Conservation (phyloP, 805 yeast species). For the Kazachstania viticola region DNA sequence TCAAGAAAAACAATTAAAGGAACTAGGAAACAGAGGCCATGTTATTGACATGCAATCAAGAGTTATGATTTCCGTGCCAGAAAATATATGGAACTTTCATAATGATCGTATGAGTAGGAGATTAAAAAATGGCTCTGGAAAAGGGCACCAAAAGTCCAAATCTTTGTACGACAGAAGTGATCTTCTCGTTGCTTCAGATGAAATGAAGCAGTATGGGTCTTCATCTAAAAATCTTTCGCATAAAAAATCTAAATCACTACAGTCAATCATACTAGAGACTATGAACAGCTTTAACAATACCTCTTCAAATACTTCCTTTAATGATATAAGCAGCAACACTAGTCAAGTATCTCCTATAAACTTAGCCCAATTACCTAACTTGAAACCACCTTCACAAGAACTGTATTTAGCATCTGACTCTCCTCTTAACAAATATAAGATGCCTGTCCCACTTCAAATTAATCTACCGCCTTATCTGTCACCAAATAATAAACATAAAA, state of each 20-base stretch:
- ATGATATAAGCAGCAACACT: constrained; percentile 1
- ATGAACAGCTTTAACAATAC: constrained; percentile 6
- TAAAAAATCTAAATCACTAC: constrained; percentile 14
- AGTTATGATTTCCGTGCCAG: constrained; percentile 22
- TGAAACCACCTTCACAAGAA: constrained; percentile 4
- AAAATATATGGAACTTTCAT: constrained; percentile 23
- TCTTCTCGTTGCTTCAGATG: too few relatives aligned
- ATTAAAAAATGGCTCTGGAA: too few relatives aligned
- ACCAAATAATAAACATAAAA: constrained; percentile 23
- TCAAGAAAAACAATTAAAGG: too few relatives aligned
- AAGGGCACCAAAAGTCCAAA: constrained; percentile 2
- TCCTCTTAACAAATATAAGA: constrained; percentile 23
- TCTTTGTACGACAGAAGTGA: constrained; percentile 1
- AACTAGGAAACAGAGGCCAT: constrained; percentile 6
- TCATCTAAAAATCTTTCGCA: too few relatives aligned
- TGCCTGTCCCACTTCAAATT: constrained; percentile 30
- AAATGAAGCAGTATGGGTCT: too few relatives aligned
- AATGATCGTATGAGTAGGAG: constrained; percentile 1
- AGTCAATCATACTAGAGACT: constrained; percentile 20
- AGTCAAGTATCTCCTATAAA: constrained; percentile 12
- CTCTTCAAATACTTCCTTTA: neutral
- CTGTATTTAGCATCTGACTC: constrained; percentile 28
- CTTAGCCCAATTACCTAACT: constrained; percentile 4
- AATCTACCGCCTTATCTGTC: constrained; percentile 30
- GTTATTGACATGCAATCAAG: constrained; percentile 20